phyloP scores from a whole-genome alignment of 2,329 filamentous ascomycete species.

The Hymenoscyphus albidus region DNA sequence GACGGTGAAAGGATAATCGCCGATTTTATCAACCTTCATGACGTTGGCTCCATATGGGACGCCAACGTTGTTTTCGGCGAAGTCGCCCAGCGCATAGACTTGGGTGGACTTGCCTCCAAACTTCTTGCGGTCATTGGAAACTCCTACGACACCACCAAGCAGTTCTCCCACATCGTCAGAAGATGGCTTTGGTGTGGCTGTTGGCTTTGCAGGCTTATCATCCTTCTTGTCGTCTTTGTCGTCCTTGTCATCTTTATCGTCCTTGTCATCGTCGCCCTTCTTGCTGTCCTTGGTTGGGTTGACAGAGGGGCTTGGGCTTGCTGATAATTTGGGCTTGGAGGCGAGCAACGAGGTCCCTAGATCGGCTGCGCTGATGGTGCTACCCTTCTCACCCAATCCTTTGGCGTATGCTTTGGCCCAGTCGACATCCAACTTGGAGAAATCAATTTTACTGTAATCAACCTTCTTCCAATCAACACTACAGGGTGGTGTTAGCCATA shows the following conservation, averaged over 20 bases:
- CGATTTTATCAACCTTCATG: conserved; percentile 24
- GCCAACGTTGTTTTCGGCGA: conserved; percentile 28
- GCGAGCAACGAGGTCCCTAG: background rate
- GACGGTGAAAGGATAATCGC: conserved; percentile 27
- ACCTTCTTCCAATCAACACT: background rate
- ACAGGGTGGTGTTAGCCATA: background rate
- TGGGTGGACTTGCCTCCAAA: conserved; percentile 21
- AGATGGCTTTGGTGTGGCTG: conserved; percentile 8
- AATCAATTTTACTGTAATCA: conserved; percentile 24
- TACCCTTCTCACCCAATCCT: conserved; percentile 19
- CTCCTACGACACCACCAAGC: conserved; percentile 23
- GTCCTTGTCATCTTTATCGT: too few species aligned
- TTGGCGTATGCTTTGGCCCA: conserved; percentile 27
- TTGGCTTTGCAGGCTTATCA: conserved; percentile 5
- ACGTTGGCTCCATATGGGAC: conserved; percentile 32
- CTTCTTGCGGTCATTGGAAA: conserved; percentile 21
- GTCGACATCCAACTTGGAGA: conserved; percentile 29
- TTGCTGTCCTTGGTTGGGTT: background rate
- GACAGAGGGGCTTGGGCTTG: background rate
- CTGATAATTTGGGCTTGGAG: background rate
- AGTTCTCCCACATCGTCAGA: conserved; percentile 1
- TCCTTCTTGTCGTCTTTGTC: background rate
- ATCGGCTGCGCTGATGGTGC: conserved; percentile 8
- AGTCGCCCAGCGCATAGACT: conserved; percentile 10
- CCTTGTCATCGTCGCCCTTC: too few species aligned